Percentiles rank a stretch among this genome's conserved stretches.
phyloP scores from a whole-genome alignment of 2,329 filamentous ascomycete genomes.

The Claviceps digitariae region DNA sequence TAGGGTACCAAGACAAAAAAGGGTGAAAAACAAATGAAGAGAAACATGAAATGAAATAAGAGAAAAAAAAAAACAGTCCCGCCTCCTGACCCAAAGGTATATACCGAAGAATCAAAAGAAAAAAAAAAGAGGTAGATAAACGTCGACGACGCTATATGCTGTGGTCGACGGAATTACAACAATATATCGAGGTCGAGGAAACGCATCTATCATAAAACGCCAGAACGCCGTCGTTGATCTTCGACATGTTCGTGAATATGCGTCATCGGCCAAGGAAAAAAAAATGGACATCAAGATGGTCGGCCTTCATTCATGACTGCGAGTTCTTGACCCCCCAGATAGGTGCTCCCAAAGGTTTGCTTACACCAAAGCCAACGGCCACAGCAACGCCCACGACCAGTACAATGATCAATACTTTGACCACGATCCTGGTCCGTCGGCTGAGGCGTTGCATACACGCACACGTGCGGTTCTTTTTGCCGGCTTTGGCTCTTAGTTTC shows the following conservation, averaged over 20 bases:
- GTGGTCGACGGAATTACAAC: conserved; percentile 3
- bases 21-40: too few species aligned
- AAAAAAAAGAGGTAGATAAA: not conserved
- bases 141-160: not conserved
- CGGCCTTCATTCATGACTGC: not conserved
- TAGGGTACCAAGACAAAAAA: too few species aligned
- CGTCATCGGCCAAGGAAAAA: not conserved
- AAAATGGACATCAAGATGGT: not conserved
- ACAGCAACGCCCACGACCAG: conserved; percentile 40
- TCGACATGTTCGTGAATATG: conserved; percentile 10
- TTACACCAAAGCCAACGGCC: conserved; percentile 45
- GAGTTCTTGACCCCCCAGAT: conserved; percentile 33
- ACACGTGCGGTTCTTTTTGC: conserved; percentile 38
- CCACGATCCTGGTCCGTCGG: conserved; percentile 38
- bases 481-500: conserved; percentile 44
- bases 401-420: conserved; percentile 39
- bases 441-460: conserved; percentile 39
- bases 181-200: not conserved
- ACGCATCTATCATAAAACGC: not conserved
- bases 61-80: not conserved
- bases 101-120: not conserved
- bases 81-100: too few species aligned
- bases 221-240: not conserved
- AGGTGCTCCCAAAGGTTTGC: conserved; percentile 44
- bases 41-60: too few species aligned